Conservation (phyloP, 2,329 filamentous ascomycete genomes). For the Claviceps sp. region DNA sequence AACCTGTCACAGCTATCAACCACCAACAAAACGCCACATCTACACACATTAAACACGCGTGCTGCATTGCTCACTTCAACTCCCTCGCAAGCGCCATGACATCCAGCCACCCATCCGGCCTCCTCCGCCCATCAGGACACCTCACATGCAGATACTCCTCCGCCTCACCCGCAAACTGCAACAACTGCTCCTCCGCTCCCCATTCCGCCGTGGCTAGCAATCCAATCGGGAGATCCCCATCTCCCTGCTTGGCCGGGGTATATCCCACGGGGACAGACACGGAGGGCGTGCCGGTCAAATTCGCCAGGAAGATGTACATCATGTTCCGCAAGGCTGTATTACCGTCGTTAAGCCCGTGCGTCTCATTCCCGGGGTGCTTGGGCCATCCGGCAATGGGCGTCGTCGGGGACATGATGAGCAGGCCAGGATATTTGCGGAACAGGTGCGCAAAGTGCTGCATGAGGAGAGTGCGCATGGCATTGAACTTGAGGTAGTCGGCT, state of each 20-base stretch:
- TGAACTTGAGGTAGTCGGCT: constrained; percentile 57
- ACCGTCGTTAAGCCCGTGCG: constrained; percentile 62
- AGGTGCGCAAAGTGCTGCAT: constrained; percentile 68
- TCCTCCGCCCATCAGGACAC: constrained; percentile 33
- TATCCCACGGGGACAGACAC: constrained; percentile 67
- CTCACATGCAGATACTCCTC: constrained; percentile 40
- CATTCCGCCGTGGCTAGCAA: constrained; percentile 53
- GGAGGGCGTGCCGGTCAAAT: constrained; percentile 66
- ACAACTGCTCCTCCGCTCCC: constrained; percentile 50
- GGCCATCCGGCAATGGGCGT: constrained; percentile 65
- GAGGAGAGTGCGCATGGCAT: constrained; percentile 58
- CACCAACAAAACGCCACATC: not conserved
- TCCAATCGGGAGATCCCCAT: constrained; percentile 47
- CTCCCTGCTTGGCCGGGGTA: constrained; percentile 38
- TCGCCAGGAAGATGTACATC: constrained; percentile 77
- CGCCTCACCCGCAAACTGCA: constrained; percentile 44
- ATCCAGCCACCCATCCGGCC: constrained; percentile 45
- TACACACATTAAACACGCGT: not conserved
- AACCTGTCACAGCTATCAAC: no score
- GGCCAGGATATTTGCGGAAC: constrained; percentile 56
- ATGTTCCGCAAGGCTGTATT: constrained; percentile 65
- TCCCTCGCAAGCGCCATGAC: constrained; percentile 24
- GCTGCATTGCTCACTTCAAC: constrained; percentile 7
- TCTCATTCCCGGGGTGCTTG: constrained; percentile 41
- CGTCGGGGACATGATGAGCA: constrained; percentile 70